phyloP scores from a whole-genome alignment of 2,329 filamentous ascomycete genomes.

The Xylariaceae sp. region DNA sequence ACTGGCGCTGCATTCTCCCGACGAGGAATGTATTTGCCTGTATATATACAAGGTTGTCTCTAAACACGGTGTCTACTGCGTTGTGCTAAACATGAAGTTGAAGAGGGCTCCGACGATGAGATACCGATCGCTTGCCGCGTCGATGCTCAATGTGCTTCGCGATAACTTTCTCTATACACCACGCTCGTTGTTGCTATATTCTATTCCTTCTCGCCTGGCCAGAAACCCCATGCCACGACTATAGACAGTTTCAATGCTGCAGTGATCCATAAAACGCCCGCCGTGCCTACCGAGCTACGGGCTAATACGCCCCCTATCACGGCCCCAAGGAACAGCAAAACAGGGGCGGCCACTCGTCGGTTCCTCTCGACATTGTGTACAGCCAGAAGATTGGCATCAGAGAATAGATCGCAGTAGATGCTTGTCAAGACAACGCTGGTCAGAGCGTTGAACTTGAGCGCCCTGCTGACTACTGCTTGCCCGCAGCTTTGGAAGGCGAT shows the following conservation, averaged over 20 bases:
- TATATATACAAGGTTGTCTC: too few species aligned
- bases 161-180: not conserved
- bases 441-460: conserved; percentile 66
- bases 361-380: conserved; percentile 49
- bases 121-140: too few species aligned
- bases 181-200: not conserved
- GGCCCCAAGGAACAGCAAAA: conserved; percentile 49
- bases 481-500: conserved; percentile 76
- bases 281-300: conserved; percentile 46
- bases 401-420: conserved; percentile 78
- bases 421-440: conserved; percentile 80
- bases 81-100: too few species aligned
- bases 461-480: conserved; percentile 72
- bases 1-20: too few species aligned
- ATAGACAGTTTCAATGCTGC: conserved; percentile 55
- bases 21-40: too few species aligned
- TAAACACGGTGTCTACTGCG: too few species aligned
- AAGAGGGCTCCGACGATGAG: too few species aligned
- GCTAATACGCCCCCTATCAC: conserved; percentile 50
- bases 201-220: conserved; percentile 46
- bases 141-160: not conserved
- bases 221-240: conserved; percentile 57
- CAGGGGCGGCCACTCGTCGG: conserved; percentile 47
- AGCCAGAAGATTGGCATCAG: conserved; percentile 53
- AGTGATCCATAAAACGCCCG: conserved; percentile 59